Conservation (phyloP, 2,329 filamentous ascomycete genomes). For the Blastomyces gilchristii region DNA sequence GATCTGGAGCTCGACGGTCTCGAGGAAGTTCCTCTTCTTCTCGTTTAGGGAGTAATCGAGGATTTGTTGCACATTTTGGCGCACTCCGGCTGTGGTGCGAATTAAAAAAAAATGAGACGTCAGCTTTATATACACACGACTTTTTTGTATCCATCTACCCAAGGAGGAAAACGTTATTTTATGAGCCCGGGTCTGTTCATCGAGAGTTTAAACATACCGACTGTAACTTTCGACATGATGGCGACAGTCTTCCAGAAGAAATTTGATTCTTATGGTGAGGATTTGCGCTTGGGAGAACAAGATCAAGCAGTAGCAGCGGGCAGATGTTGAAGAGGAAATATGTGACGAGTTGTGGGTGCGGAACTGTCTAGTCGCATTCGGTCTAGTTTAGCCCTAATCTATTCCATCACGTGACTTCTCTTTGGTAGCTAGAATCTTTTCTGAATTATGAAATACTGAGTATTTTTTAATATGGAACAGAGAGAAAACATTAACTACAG, state of each 20-base stretch:
- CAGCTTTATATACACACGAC: neutral
- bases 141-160: neutral
- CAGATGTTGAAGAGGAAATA: conserved; percentile 1
- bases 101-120: neutral
- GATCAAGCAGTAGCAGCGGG: conserved; percentile 1
- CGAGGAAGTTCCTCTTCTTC: conserved; percentile 98
- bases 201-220: conserved; percentile 35
- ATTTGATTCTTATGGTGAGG: conserved; percentile 62
- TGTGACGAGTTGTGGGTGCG: conserved; percentile 8
- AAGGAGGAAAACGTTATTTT: conserved; percentile 5
- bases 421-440: too few relatives aligned
- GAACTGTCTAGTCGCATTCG: conserved; percentile 11
- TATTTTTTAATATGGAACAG: too few relatives aligned
- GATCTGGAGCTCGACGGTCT: conserved; percentile 76
- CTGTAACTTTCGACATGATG: conserved; percentile 50
- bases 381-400: conserved; percentile 12
- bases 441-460: too few relatives aligned
- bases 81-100: conserved; percentile 63
- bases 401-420: neutral
- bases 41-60: conserved; percentile 90
- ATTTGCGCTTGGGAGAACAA: conserved; percentile 35
- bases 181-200: conserved; percentile 8
- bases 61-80: conserved; percentile 84
- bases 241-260: conserved; percentile 78
- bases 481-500: too few relatives aligned